Percentiles rank a stretch among this genome's conserved stretches.
Conservation (phyloP, 805 yeast genomes). For the Saccharomycopsis fodiens region DNA sequence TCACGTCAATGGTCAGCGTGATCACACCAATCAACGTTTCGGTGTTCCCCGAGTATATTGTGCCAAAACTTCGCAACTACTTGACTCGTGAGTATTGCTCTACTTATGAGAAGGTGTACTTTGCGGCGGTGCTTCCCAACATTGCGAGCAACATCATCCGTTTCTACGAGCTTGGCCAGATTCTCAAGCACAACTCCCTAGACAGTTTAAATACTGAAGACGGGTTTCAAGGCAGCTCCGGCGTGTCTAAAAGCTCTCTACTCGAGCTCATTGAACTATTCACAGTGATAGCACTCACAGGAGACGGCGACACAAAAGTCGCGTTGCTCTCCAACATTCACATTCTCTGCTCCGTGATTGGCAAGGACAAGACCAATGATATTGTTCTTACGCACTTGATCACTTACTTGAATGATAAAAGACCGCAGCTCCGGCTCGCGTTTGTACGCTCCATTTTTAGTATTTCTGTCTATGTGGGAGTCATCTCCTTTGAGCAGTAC, state of each 20-base stretch:
- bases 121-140: constrained; percentile 68
- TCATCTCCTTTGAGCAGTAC: constrained; percentile 76
- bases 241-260: constrained; percentile 35
- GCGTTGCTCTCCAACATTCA: constrained; percentile 64
- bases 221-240: neutral
- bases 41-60: constrained; percentile 72
- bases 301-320: constrained; percentile 57
- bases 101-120: constrained; percentile 48
- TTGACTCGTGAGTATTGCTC: constrained; percentile 32
- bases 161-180: constrained; percentile 54
- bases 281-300: constrained; percentile 61
- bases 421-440: constrained; percentile 56
- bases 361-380: constrained; percentile 83
- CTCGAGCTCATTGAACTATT: constrained; percentile 56
- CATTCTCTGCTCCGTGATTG: constrained; percentile 74
- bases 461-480: constrained; percentile 75
- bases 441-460: constrained; percentile 67
- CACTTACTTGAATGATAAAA: constrained; percentile 80
- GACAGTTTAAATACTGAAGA: constrained; percentile 23
- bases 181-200: constrained; percentile 38
- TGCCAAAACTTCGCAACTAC: constrained; percentile 56
- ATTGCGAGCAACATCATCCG: constrained; percentile 58
- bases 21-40: constrained; percentile 70
- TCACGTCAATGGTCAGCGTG: constrained; percentile 53
- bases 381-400: constrained; percentile 83